Conservation (phyloP, 2,329 filamentous ascomycete genomes). For the Clonostachys rosea region DNA sequence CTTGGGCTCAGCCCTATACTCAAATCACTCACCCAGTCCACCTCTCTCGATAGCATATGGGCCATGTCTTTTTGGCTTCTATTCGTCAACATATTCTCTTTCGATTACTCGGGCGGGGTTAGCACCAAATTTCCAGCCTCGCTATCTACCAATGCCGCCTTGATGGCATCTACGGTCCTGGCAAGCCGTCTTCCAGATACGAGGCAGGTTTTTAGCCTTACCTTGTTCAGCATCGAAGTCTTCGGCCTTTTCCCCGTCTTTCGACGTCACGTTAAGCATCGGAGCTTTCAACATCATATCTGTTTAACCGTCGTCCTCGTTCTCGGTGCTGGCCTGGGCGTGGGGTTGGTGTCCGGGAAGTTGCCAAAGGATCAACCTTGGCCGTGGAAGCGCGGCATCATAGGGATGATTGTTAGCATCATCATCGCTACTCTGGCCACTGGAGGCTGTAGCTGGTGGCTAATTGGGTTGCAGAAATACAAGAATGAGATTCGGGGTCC, state of each 20-base stretch:
- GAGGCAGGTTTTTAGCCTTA: conserved; percentile 90
- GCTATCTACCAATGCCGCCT: conserved; percentile 88
- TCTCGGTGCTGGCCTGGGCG: conserved; percentile 71
- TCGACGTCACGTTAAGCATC: conserved; percentile 77
- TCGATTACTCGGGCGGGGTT: conserved; percentile 81
- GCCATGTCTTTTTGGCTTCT: conserved; percentile 91
- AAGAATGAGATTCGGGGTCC: conserved; percentile 98
- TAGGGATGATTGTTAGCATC: conserved; percentile 74
- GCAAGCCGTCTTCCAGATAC: conserved; percentile 86
- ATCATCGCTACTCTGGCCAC: conserved; percentile 72
- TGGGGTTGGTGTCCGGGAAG: conserved; percentile 58
- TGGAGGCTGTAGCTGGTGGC: conserved; percentile 95
- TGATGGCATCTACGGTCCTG: conserved; percentile 94
- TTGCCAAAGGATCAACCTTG: conserved; percentile 28
- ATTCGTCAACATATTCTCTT: conserved; percentile 94
- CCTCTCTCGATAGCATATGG: conserved; percentile 94
- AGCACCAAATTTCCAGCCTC: conserved; percentile 63
- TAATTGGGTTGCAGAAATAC: conserved; percentile 95
- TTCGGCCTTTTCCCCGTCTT: conserved; percentile 98
- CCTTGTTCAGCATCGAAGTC: conserved; percentile 93
- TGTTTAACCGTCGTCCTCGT: conserved; percentile 72
- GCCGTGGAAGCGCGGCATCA: conserved; percentile 52
- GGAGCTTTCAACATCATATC: conserved; percentile 78
- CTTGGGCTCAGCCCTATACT: conserved; percentile 91
- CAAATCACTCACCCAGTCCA: conserved; percentile 91